Evolutionary conservation across 2,329 filamentous ascomycete species (phyloP).

Genomic region (Ceratocystiopsis brevicomis): DNA sequence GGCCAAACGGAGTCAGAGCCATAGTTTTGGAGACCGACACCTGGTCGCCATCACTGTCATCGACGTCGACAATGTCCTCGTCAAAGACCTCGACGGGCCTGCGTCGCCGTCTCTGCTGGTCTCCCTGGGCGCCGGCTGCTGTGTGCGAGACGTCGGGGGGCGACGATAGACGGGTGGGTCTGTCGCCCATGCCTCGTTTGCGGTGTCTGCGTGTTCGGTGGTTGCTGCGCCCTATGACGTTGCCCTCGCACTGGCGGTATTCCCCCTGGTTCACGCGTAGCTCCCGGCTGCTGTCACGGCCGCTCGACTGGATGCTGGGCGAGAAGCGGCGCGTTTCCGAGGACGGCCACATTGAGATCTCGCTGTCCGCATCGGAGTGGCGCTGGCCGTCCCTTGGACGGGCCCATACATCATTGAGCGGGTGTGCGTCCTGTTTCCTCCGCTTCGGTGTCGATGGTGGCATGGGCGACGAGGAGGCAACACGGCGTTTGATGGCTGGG

Average conservation of each 20-base stretch:
- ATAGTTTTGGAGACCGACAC: neutral
- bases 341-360: neutral
- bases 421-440: neutral
- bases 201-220: too few species aligned
- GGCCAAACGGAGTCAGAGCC: neutral
- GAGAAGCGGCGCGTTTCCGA: neutral
- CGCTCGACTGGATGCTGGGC: too few species aligned
- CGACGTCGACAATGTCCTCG: neutral
- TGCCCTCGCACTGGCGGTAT: too few species aligned
- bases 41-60: neutral
- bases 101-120: neutral
- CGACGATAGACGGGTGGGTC: too few species aligned
- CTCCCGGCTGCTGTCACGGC: too few species aligned
- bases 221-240: too few species aligned
- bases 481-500: neutral
- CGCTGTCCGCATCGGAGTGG: neutral
- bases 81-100: neutral
- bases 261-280: too few species aligned
- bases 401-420: too few species aligned
- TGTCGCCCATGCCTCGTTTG: too few species aligned
- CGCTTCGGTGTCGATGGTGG: constrained; percentile 2
- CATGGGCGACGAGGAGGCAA: neutral
- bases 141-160: too few species aligned
- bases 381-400: neutral
- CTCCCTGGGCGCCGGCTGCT: too few species aligned